phyloP scores from a whole-genome alignment of 2,329 filamentous ascomycete species.

The Elsinoe necatrix region DNA sequence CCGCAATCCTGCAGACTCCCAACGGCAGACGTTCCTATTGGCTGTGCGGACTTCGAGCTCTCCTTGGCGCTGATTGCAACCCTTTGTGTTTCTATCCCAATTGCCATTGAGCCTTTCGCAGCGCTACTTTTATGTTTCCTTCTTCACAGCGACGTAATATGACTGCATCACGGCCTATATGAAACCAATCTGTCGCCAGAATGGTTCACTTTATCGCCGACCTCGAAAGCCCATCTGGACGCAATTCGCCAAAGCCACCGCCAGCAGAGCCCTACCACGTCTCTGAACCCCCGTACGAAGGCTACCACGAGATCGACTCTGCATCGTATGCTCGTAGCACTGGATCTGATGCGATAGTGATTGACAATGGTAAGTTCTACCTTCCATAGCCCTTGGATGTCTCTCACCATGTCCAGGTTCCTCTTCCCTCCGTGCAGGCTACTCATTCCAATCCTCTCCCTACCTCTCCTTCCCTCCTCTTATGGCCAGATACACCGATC shows the following conservation, averaged over 20 bases:
- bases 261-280: slow-evolving; percentile 45
- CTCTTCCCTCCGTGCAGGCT: slow-evolving; percentile 81
- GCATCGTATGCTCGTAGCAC: slow-evolving; percentile 65
- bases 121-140: not conserved
- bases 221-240: slow-evolving; percentile 23
- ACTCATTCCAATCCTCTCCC: slow-evolving; percentile 84
- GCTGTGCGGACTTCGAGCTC: not conserved
- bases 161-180: not conserved
- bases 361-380: slow-evolving; percentile 73
- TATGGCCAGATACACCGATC: slow-evolving; percentile 90
- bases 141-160: not conserved
- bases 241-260: slow-evolving; percentile 44
- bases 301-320: slow-evolving; percentile 48
- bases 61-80: not conserved
- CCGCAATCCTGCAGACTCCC: not conserved
- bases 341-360: slow-evolving; percentile 69
- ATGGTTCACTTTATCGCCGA: slow-evolving; percentile 32
- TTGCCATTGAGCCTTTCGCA: not conserved
- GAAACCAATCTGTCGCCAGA: not conserved
- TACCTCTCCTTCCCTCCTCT: slow-evolving; percentile 76
- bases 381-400: not conserved
- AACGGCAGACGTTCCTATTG: not conserved
- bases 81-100: not conserved
- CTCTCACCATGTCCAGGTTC: slow-evolving; percentile 53
- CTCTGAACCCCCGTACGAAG: slow-evolving; percentile 53